A percentile compares a stretch with the other conserved stretches of the same genome.
Conservation (phyloP, 306 rosid genomes). For the Begonia peltatifolia region DNA sequence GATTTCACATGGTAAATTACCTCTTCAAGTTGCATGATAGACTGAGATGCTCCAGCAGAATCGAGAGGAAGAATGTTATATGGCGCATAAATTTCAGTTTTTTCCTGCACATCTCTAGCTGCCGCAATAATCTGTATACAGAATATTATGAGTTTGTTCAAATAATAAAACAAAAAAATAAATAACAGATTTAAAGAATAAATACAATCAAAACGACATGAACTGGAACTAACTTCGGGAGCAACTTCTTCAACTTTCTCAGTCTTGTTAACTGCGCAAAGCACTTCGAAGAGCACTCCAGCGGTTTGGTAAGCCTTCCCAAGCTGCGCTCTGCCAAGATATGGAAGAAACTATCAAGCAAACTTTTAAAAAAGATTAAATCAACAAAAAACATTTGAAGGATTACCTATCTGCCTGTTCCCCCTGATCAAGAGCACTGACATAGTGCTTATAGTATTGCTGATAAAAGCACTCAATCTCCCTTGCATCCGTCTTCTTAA, state of each 20-base stretch:
- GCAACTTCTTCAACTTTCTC: conserved; percentile 98
- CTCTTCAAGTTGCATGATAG: conserved; percentile 95
- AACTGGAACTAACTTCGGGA: conserved; percentile 62
- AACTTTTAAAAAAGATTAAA: neutral
- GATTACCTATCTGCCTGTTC: conserved; percentile 79
- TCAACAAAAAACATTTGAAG: neutral
- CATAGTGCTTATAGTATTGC: conserved; percentile 83
- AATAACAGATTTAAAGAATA: conserved; percentile 7
- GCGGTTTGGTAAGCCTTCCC: conserved; percentile 91
- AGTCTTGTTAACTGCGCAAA: conserved; percentile 87
- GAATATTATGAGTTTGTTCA: conserved; percentile 3
- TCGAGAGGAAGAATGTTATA: conserved; percentile 92
- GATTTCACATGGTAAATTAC: conserved; percentile 19
- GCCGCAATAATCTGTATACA: conserved; percentile 77
- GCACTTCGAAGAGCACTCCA: conserved; percentile 94
- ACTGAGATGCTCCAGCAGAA: conserved; percentile 92
- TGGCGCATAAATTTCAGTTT: conserved; percentile 79
- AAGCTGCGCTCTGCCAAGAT: conserved; percentile 68
- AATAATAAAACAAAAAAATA: conserved; percentile 6
- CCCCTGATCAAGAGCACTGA: conserved; percentile 79
- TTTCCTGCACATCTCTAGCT: conserved; percentile 96
- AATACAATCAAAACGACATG: conserved; percentile 8
- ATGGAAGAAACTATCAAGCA: neutral
- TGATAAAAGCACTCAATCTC: conserved; percentile 86
- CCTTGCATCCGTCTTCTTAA: conserved; percentile 87